These are phyloP conservation scores for Puccinia polysora DNA, from an alignment of 1,284 basidiomycete genomes.

Conservation along the genomic window DNA sequence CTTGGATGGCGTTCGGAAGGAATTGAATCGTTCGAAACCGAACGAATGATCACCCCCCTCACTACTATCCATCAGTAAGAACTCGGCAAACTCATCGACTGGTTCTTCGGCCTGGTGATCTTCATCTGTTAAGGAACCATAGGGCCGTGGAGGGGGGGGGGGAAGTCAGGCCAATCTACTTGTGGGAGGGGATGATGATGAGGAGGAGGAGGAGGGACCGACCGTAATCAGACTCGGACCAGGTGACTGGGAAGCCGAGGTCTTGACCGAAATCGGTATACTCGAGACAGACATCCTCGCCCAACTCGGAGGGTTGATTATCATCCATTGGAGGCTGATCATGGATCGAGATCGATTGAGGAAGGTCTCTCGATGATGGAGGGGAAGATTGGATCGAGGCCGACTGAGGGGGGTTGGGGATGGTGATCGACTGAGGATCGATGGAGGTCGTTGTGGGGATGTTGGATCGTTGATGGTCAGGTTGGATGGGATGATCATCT, in stretches of 20 bases:
- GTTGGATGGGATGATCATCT: background rate
- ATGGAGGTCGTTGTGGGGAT: background rate
- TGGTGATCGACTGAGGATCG: background rate
- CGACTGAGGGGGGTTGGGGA: background rate
- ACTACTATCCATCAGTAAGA: conserved; percentile 29
- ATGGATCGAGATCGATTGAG: background rate
- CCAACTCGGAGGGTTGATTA: conserved; percentile 33
- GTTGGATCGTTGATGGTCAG: background rate
- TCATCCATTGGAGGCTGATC: background rate
- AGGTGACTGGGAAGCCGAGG: conserved; percentile 35
- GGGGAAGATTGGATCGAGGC: background rate
- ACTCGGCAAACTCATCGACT: conserved; percentile 34
- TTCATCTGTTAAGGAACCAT: too few species aligned
- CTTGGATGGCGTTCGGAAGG: background rate
- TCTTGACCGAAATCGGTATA: conserved; percentile 42
- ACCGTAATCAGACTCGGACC: conserved; percentile 42
- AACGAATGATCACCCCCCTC: conserved; percentile 10
- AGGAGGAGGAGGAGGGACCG: background rate
- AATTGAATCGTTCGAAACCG: conserved; percentile 2
- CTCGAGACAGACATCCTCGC: conserved; percentile 42
- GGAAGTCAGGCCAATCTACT: background rate
- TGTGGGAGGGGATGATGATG: background rate
- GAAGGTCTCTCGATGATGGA: too few species aligned
- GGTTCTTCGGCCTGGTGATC: conserved; percentile 21
- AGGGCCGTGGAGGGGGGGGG: background rate